Base-by-base conservation (phyloP, 208 protist species). In the Leptomonas seymouri region DNA sequence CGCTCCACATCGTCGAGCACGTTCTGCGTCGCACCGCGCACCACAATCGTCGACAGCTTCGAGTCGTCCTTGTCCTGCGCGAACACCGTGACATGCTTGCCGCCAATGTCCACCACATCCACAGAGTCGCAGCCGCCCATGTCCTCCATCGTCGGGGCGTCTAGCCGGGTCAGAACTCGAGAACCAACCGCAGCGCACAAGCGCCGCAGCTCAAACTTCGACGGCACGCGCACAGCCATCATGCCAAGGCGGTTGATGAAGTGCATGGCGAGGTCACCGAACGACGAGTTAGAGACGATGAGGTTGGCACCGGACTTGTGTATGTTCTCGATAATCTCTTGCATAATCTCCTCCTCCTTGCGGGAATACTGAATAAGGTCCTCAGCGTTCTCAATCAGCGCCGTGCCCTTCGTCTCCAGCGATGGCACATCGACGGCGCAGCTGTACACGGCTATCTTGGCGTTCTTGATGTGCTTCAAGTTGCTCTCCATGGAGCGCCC, bases 161-260 rank as follows among this genome's bases (percentile, higher is more conserved):
- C 95, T 45, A 99, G 78, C 21, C 93, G 90, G 30, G 97, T 96
- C 41, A 99, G 74, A 31, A 93, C 80, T 21, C 86, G 98, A 28
- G 99, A 98, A 42, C 97, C 97, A 20, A 99, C 95, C 12, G 98
- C 95, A 44, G 95, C 83, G 76, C 98, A 99, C 21, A 99, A 78
- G 48, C 99, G 96, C 42, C 98, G 91, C 34, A 99, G 77, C 71
- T 99, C 98, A 84, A 99, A 99, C 90, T 99, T 99, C 23, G 98
- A 99, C 48, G 93, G 78, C 41, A 99, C 85, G 66, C 98, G 98
- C 16, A 99, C 80, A 14, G 94, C 98, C 97, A 99, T 99, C 58
- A 99, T 98, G 12, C 90, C 86, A 62, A 98, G 87, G 67, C 97
- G 97, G 67, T 99, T 98, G 45, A 99, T 85, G 82, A 99, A 99